Base-by-base conservation (phyloP, 768 basidiomycete genomes). In the Boletus rubroflammeus region DNA sequence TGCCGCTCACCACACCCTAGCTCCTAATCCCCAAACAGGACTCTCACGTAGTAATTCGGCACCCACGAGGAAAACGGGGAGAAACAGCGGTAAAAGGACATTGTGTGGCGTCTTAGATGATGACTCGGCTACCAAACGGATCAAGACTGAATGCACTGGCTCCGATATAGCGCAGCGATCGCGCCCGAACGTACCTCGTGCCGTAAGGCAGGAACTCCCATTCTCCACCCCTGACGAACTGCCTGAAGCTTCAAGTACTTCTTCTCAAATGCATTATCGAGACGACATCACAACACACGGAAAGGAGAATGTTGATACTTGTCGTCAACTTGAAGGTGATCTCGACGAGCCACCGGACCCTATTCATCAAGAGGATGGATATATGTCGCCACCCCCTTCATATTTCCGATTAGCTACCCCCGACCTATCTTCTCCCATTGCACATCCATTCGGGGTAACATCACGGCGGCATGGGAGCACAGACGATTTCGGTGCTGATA, bases 341-440 rank as follows among this genome's bases (percentile, higher is more conserved):
- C 71, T 73, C 8, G 71, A 75, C 29, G 67, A 76, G 25, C 62
- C 55, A 43, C 60, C 66, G 32, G 76, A 81, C 48, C 63, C 60
- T 10, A 81, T 89, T 15, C 75, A 77, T 63, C 90, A 90, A 70
- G 90, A 92, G 65, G 88, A 88, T 56, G 90, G 90, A 15, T 93
- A 92, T 69, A 76, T 88, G 50, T 90, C 90, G n/a, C 89, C 88
- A 15, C 72, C 80, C 9, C 72, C 79, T 44, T 82, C 82, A 23
- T 73, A 77, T 59, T 62, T 67, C 57, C 77, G 76, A 47, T 71
- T 70, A 55, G 74, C 75, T 56, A 84, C 84, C 35, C 78, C 78
- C 25, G 81, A 87, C 54, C 62, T 90, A 28, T 88, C 86, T 44
- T 90, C 88, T 11, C 88, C 88, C 23, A 56, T 75, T 38, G 74